Evolutionary conservation across 169 alveolate species (phyloP), one percentile per base, ranked within the genome.

Genomic region (Plasmodium fragile): DNA sequence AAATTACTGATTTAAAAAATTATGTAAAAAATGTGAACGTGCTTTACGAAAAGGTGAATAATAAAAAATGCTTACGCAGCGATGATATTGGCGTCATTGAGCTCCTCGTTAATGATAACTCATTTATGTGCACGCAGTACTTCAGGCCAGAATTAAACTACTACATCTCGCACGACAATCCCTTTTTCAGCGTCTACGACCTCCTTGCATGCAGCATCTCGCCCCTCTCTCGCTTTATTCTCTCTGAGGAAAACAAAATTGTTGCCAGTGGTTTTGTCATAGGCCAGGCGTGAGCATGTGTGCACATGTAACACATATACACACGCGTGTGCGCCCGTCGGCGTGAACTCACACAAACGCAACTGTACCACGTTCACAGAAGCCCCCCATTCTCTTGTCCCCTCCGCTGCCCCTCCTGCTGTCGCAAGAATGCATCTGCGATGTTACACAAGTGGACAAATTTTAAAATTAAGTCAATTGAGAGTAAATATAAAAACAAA

Each of bases 151-250:
- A 78, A 18, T 32, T 87, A 78, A 77, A 87, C 49, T 87, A 87
- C 81, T 87, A 77, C 81, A 87, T 87, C 55, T 28, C 93, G 43
- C 81, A 59, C 30, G 87, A 87, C 81, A 71, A 45, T 36, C 71
- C 41, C 71, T 87, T 87, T 87, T 87, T 87, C 49, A 87, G 81
- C 70, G 72, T 52, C 71, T 87, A 87, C 71, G 93, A 87, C 45
- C 81, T 87, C 41, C 89, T 87, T 18, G 59, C 87, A 6, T 87
- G 80, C 52, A 36, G 75, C 70, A 65, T 87, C 70, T 87, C 93
- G 65, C 93, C 93, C 49, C 81, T 87, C 28, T 87, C 93, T n/a
- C 93, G 93, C 71, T 72, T 87, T 78, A 87, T 87, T 77, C 81
- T 87, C 36, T 77, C 93, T 87, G 93, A 87, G 81, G 87, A 77